Evolutionary conservation across 208 protist species (phyloP).

Genomic region (Trypanosoma theileri): DNA sequence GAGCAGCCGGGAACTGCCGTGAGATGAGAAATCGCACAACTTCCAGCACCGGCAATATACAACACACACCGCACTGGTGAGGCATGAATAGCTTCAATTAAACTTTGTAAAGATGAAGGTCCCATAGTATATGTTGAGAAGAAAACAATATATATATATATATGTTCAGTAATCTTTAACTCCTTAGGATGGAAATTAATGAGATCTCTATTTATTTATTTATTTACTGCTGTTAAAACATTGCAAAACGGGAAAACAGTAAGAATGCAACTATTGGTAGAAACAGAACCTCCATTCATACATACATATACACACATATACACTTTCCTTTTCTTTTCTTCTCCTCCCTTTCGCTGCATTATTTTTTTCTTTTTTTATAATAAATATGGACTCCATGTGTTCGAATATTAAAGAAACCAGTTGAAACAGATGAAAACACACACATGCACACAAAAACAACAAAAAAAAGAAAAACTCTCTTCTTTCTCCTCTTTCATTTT

Average conservation of each 20-base stretch:
- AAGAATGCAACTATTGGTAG: constrained; percentile 3
- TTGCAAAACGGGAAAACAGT: background rate
- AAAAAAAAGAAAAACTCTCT: background rate
- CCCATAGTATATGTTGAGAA: too few species aligned
- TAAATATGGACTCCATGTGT: background rate
- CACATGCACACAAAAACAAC: background rate
- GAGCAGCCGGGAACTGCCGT: constrained; percentile 57
- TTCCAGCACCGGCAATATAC: constrained; percentile 53
- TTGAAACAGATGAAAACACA: background rate
- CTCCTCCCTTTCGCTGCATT: background rate
- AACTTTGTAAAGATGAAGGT: background rate
- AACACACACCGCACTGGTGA: constrained; percentile 38
- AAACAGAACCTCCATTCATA: background rate
- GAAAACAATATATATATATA: too few species aligned
- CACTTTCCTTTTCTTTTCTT: background rate
- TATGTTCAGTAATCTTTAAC: background rate
- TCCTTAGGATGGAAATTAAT: background rate
- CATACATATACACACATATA: background rate
- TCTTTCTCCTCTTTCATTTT: background rate
- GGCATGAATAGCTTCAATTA: constrained; percentile 18
- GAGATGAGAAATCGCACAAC: constrained; percentile 38
- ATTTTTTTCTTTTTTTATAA: background rate
- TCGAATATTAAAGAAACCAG: constrained; percentile 23
- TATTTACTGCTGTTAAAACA: background rate
- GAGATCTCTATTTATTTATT: background rate